phyloP scores from a whole-genome alignment of 2,329 filamentous ascomycete species.

The Diaporthe capsici region DNA sequence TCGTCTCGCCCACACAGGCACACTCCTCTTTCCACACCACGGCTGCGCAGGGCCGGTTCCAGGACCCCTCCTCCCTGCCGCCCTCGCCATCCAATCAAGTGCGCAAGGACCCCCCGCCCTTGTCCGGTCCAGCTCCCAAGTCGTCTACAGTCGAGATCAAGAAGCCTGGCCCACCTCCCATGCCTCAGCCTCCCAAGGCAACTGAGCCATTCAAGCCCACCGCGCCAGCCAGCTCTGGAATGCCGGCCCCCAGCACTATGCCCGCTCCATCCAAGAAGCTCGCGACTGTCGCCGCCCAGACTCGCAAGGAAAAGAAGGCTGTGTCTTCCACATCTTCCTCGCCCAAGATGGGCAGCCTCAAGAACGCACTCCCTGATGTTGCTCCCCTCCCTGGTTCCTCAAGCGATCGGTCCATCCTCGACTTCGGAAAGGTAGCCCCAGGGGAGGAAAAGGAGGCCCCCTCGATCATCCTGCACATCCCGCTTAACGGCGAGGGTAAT shows the following conservation, averaged over 20 bases:
- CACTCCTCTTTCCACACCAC: conserved; percentile 53
- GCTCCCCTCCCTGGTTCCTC: conserved; percentile 52
- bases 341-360: conserved; percentile 64
- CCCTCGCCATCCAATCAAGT: conserved; percentile 50
- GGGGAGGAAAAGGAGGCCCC: conserved; percentile 74
- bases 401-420: conserved; percentile 69
- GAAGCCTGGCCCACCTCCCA: conserved; percentile 55
- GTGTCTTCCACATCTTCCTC: conserved; percentile 59
- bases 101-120: conserved; percentile 45
- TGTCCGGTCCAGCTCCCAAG: conserved; percentile 46
- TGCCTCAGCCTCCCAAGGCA: conserved; percentile 46
- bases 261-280: conserved; percentile 57
- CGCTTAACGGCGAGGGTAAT: conserved; percentile 85
- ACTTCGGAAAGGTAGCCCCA: conserved; percentile 71
- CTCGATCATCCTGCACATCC: conserved; percentile 87
- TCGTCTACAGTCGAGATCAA: conserved; percentile 49
- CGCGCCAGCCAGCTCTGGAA: conserved; percentile 38
- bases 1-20: conserved; percentile 56
- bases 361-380: conserved; percentile 58
- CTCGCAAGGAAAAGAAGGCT: conserved; percentile 57
- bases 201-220: conserved; percentile 41
- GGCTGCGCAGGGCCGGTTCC: conserved; percentile 47
- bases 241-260: conserved; percentile 42
- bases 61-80: conserved; percentile 49
- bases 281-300: conserved; percentile 61